These are phyloP conservation scores for Suillus bovinus DNA, from an alignment of 768 basidiomycete genomes.

Conservation along the genomic window DNA sequence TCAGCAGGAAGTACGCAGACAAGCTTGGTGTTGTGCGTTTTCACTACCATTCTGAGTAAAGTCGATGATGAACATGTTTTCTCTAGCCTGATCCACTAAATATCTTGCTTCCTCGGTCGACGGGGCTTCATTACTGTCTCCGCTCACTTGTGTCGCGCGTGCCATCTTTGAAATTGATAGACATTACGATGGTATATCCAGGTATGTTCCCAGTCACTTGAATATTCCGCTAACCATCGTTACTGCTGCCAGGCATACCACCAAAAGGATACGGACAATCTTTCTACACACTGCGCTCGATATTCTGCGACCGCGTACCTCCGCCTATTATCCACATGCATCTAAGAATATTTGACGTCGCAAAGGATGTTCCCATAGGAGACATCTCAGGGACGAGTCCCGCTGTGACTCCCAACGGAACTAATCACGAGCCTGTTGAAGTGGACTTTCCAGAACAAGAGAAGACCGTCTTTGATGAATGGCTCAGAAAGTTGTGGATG, in stretches of 20 bases:
- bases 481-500: slow-evolving; percentile 81
- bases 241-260: slow-evolving; percentile 59
- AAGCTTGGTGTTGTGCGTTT: slow-evolving; percentile 82
- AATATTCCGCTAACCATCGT: slow-evolving; percentile 13
- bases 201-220: slow-evolving; percentile 43
- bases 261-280: slow-evolving; percentile 80
- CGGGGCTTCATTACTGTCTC: slow-evolving; percentile 84
- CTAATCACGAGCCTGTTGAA: slow-evolving; percentile 33
- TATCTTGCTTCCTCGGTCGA: slow-evolving; percentile 88
- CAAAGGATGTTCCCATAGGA: slow-evolving; percentile 68
- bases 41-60: slow-evolving; percentile 8
- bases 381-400: slow-evolving; percentile 45
- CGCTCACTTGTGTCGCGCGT: slow-evolving; percentile 79
- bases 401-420: slow-evolving; percentile 28
- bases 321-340: slow-evolving; percentile 90
- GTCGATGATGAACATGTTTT: slow-evolving; percentile 11
- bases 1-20: slow-evolving; percentile 85
- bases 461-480: slow-evolving; percentile 70
- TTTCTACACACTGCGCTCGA: slow-evolving; percentile 87
- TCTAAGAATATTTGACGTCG: slow-evolving; percentile 74
- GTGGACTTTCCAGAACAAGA: slow-evolving; percentile 59
- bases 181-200: slow-evolving; percentile 90
- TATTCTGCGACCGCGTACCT: slow-evolving; percentile 78
- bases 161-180: slow-evolving; percentile 78
- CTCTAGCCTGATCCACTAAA: slow-evolving; percentile 75